These are phyloP conservation scores for Hyparrhenia diplandra DNA, from an alignment of 176 grass and related monocot species.

Conservation along the genomic window DNA sequence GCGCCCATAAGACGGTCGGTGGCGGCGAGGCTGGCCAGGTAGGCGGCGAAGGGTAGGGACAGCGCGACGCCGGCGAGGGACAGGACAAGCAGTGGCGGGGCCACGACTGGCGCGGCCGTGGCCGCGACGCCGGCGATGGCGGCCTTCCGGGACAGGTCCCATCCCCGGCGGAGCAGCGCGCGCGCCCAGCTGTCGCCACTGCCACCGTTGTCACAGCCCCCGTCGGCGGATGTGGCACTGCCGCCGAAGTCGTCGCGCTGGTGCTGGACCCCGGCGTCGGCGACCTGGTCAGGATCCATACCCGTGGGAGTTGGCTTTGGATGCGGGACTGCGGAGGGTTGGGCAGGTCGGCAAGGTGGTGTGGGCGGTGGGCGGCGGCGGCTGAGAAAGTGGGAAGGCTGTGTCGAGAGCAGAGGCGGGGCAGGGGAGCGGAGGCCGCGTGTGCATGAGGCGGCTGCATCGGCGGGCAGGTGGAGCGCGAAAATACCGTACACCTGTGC, in stretches of 20 bases:
- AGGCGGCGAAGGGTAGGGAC: slow-evolving; percentile 12
- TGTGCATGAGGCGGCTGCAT: not conserved
- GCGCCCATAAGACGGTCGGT: slow-evolving; percentile 1
- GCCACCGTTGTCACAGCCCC: too few relatives aligned
- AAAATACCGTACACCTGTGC: too few relatives aligned
- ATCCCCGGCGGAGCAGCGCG: slow-evolving; percentile 27
- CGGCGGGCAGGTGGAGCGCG: not conserved
- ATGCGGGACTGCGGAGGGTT: not conserved
- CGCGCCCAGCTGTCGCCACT: not conserved
- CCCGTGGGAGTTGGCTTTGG: not conserved
- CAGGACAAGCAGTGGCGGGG: not conserved
- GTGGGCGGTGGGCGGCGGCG: not conserved
- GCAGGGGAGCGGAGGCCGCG: not conserved
- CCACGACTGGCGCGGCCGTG: slow-evolving; percentile 3
- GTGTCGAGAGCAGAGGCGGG: not conserved
- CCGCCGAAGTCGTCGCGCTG: not conserved
- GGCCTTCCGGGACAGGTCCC: slow-evolving; percentile 17
- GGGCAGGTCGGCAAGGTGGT: not conserved
- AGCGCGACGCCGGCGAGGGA: slow-evolving; percentile 19
- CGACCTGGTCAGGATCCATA: slow-evolving; percentile 14
- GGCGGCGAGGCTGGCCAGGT: slow-evolving; percentile 3
- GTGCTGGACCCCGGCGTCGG: not conserved
- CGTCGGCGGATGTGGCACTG: not conserved
- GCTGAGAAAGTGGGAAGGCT: not conserved
- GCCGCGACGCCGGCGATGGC: slow-evolving; percentile 9